Evolutionary conservation across 441 rosid species (phyloP), one percentile per base, ranked within the genome.

Genomic region (Theobroma grandiflorum): DNA sequence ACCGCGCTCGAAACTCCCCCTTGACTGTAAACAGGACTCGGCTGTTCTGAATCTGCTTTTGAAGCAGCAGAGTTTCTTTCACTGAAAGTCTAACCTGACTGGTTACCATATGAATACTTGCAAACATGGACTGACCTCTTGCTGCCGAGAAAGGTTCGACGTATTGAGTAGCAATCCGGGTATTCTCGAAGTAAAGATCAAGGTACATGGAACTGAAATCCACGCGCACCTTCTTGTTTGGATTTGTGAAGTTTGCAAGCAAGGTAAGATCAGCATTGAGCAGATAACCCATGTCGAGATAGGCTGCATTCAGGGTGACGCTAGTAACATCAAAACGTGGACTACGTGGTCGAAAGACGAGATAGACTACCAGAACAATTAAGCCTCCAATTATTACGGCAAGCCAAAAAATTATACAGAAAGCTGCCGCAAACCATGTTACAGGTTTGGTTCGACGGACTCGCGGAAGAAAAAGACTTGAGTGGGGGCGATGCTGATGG

Each of bases 191-290:
- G 87, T 86, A 93, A 47, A 96, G 91, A 86, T 94, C 94, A 42
- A 96, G 85, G 85, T 87, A 91, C 76, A 91, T 78, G 77, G 75
- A 85, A 82, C 87, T 90, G 91, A 93, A 96, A 59, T 92, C 98
- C 71, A 93, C 86, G 0, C 81, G 84, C 73, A 89, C 91, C 82
- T 91, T 94, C 86, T 83, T 90, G 91, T 93, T 94, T 3, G 96
- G 94, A 79, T 96, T 96, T 50, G 97, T 93, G 92, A 94, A 91
- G 86, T 96, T 96, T 6, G 89, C 91, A 4, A 94, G 94, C 76
- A 96, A 4, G 0, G 85, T 78, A 18, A 96, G 78, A 84, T 93
- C 96, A 6, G 95, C 95, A 40, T 93, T 94, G 1, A 96, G 91
- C 69, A 87, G 67, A 79, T 81, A 80, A 38, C 87, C 97, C 85